These are phyloP conservation scores for Candida namnaoensis DNA, from an alignment of 805 yeast species.

Conservation along the genomic window DNA sequence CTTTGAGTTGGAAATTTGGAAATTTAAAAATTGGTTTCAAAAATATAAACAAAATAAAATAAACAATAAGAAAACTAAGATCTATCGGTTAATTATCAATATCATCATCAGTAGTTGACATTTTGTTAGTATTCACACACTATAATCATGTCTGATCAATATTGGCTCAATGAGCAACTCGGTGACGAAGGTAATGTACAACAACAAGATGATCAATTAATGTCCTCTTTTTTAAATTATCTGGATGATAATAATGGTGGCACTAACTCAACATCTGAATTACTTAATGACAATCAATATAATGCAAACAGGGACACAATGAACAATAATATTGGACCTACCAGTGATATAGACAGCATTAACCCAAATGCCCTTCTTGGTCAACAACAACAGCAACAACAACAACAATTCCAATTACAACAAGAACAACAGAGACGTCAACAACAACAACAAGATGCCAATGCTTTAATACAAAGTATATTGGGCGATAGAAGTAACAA, in stretches of 20 bases:
- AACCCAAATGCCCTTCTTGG: conserved; percentile 13
- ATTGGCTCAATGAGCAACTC: conserved; percentile 18
- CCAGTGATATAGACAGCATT: conserved; percentile 5
- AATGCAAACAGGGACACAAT: too few species aligned
- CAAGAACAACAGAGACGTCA: background rate
- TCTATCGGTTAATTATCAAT: too few species aligned
- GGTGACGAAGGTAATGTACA: conserved; percentile 14
- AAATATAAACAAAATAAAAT: too few species aligned
- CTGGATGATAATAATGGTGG: conserved; percentile 24
- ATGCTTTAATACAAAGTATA: conserved; percentile 1
- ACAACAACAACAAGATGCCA: conserved; percentile 18
- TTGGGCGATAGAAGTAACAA: conserved; percentile 3
- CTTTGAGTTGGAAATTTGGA: too few species aligned
- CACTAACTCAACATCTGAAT: background rate
- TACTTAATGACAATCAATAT: too few species aligned
- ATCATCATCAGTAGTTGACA: too few species aligned
- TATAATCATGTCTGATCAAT: conserved; percentile 19
- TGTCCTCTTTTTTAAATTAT: conserved; percentile 41
- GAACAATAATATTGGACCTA: too few species aligned
- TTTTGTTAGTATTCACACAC: too few species aligned
- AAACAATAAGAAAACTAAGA: too few species aligned
- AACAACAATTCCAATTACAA: background rate
- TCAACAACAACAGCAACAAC: conserved; percentile 3
- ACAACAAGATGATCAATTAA: conserved; percentile 17
- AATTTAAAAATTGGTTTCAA: too few species aligned